Base-by-base conservation (phyloP, 768 basidiomycete species). In the Clitopilus hobsonii region DNA sequence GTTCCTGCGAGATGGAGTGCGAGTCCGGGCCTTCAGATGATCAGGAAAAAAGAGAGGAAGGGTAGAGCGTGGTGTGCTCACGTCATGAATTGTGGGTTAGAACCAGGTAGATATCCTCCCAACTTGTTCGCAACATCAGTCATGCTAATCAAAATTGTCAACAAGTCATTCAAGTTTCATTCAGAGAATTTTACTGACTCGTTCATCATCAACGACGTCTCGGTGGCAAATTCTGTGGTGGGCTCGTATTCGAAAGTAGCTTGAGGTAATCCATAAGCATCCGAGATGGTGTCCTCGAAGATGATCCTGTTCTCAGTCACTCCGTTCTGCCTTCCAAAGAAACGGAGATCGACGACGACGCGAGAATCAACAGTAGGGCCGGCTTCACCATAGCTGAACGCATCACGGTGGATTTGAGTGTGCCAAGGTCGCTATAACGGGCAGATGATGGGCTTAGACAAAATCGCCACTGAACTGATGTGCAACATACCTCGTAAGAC, bases 351-450 rank as follows among this genome's bases (percentile, higher is more conserved):
- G 36, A 71, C 70, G 41, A 71, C 64, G n/a, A 67, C 51, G 3
- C 71, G 65, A 3, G 65, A 51, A 51, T 72, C 70, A 6, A 66
- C 64, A 6, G 32, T 51, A 6, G 61, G 60, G 2, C 65, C 71
- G 23, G 64, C 61, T 4, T 63, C 70, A 48, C 71, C 71, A 56
- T 73, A 72, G 38, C 58, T 58, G 58, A 73, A 73, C 4, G 71
- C 71, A 50, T 72, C 71, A 26, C 69, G 66, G 47, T 73, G 71
- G 28, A 73, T 69, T 56, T 71, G 67, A 20, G 61, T 59, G 58
- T 71, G 69, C 67, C 68, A 71, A 3, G 67, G 69, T 25, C 59
- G 59, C 51, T 57, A n/a, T 11, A 38, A 45, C 30, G 22, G 22
- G 38, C 47, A 27, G 49, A 20, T 16, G 22, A 45, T 45, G 41